Evolutionary conservation across 1,284 basidiomycete genomes (phyloP), one percentile per base, ranked within the genome.

Genomic region (Coniophora puteana): DNA sequence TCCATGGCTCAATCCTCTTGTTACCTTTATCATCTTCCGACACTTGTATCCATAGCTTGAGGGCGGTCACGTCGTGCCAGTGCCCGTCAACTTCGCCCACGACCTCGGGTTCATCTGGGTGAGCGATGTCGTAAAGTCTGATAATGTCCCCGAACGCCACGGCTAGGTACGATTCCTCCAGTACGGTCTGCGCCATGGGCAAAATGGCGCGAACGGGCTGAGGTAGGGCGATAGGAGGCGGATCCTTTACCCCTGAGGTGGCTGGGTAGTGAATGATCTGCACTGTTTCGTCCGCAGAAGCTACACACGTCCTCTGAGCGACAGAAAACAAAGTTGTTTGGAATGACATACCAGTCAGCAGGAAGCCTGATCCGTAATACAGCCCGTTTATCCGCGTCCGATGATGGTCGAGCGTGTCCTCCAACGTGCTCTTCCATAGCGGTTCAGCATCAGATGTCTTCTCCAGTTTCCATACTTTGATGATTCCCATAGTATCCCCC

Each of bases 61-160:
- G 61, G 2, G 76, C 78, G 5, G 77, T 85, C 8, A 95, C 81
- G 51, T 93, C 89, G 49, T 90, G 89, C 77, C 84, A 91, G 59
- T 96, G 93, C 5, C 78, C 92, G 49, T 93, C 85, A 6, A 90
- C 65, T 49, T 78, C 73, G 13, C 80, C 69, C 14, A 89, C 58
- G 28, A 87, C 62, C 48, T 86, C 82, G 1, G 80, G 80, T 48
- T 81, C 75, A 24, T 81, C 72, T 17, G 68, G 66, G 2, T 73
- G 68, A 2, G 81, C 80, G 31, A 86, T 58, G 53, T 89, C 85
- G 50, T 80, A 89, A 20, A 87, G 67, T 14, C 85, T 75, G 38
- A 97, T 78, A 33, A 80, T 63, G 56, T 95, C 93, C 34, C 90
- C 93, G 3, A 88, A 74, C 24, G 83, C 91, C 5, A 87, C 90